Percentiles rank a stretch among this genome's conserved stretches.
Conservation (phyloP, 1,284 basidiomycete genomes). For the Hymenochaete sp. region DNA sequence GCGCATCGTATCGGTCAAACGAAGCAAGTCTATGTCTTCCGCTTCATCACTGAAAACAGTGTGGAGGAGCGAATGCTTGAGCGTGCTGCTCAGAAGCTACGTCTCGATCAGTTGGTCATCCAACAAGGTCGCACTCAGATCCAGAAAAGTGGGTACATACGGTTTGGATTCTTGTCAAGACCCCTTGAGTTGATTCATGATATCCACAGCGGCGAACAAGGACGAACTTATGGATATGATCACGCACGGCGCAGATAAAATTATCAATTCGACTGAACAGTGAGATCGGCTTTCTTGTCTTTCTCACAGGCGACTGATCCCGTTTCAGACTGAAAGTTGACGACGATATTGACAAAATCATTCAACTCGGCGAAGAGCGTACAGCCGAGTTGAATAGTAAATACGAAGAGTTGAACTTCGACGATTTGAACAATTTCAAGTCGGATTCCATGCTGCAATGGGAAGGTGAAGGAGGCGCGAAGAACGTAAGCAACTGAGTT, state of each 20-base stretch:
- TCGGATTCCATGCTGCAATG: constrained; percentile 85
- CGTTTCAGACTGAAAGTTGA: constrained; percentile 64
- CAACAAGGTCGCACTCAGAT: constrained; percentile 84
- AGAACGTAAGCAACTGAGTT: constrained; percentile 14
- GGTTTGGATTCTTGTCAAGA: not conserved
- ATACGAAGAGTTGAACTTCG: constrained; percentile 88
- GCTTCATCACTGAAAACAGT: constrained; percentile 90
- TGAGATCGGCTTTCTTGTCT: constrained; percentile 27
- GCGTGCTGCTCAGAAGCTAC: constrained; percentile 92
- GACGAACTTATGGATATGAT: constrained; percentile 99
- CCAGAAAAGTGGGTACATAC: constrained; percentile 43
- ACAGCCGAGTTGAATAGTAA: constrained; percentile 87
- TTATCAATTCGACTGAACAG: constrained; percentile 74
- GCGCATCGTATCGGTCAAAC: constrained; percentile 98
- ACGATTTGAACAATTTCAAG: constrained; percentile 97
- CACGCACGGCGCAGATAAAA: constrained; percentile 94
- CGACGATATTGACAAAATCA: constrained; percentile 93
- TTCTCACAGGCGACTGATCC: constrained; percentile 4
- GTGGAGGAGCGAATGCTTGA: constrained; percentile 98
- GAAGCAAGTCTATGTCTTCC: constrained; percentile 97
- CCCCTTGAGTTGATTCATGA: not conserved
- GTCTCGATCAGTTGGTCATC: constrained; percentile 95
- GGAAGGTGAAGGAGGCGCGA: constrained; percentile 89
- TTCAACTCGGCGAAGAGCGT: constrained; percentile 84
- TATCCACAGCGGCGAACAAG: constrained; percentile 71